These are phyloP conservation scores for Hericium rajendrae DNA, from an alignment of 768 basidiomycete genomes.

Conservation along the genomic window DNA sequence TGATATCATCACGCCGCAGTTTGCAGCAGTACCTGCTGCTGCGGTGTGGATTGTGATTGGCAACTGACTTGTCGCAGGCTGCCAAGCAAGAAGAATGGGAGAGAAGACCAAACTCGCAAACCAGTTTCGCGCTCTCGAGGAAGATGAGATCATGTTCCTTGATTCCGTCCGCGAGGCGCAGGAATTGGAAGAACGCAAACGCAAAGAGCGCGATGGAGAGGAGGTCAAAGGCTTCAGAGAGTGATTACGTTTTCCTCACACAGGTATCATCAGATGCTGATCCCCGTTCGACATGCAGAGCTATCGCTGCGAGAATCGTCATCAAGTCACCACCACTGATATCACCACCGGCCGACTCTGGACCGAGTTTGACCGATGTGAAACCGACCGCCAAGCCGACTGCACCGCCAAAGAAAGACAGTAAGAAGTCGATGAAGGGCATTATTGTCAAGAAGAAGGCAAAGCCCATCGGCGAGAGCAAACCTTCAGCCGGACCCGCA, in stretches of 20 bases:
- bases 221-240: slow-evolving; percentile 73
- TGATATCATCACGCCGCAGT: slow-evolving; percentile 14
- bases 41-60: not conserved
- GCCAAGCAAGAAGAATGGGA: slow-evolving; percentile 91
- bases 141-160: slow-evolving; percentile 85
- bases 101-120: slow-evolving; percentile 82
- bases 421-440: slow-evolving; percentile 64
- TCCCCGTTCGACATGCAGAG: slow-evolving; percentile 26
- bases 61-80: slow-evolving; percentile 34
- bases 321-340: slow-evolving; percentile 29
- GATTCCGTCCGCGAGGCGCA: slow-evolving; percentile 74
- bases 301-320: slow-evolving; percentile 61
- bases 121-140: slow-evolving; percentile 82
- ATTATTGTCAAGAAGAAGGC: slow-evolving; percentile 72
- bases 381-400: slow-evolving; percentile 21
- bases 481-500: no score
- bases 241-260: slow-evolving; percentile 28
- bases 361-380: slow-evolving; percentile 9
- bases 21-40: not conserved
- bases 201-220: slow-evolving; percentile 67
- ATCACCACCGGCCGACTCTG: slow-evolving; percentile 14
- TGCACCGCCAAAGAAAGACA: slow-evolving; percentile 43
- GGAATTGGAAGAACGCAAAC: slow-evolving; percentile 64
- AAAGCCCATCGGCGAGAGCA: slow-evolving; percentile 25
- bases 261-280: not conserved